Conservation (phyloP, 331 rosid species). For the Phaseolus coccineus region DNA sequence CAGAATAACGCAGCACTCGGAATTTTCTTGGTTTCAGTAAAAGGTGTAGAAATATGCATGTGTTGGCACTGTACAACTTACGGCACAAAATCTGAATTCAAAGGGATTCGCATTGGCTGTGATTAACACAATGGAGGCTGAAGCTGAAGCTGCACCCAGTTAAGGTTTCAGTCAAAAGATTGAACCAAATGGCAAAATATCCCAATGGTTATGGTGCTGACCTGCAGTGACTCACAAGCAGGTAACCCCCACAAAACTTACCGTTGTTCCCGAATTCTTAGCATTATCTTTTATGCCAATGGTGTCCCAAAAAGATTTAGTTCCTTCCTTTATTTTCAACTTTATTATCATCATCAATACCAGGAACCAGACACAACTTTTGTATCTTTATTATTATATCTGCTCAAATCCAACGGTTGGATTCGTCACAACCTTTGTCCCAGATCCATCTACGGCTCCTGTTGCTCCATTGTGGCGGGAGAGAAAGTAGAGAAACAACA, state of each 20-base stretch:
- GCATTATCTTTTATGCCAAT: slow-evolving; percentile 40
- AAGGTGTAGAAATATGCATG: not conserved
- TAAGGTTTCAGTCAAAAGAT: too few relatives aligned
- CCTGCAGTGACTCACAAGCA: not conserved
- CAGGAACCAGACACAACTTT: slow-evolving; percentile 25
- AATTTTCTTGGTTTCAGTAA: not conserved
- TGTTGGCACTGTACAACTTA: not conserved
- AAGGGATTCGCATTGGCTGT: not conserved
- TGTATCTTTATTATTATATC: not conserved
- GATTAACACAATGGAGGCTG: too few relatives aligned
- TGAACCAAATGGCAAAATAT: too few relatives aligned
- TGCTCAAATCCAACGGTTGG: slow-evolving; percentile 30
- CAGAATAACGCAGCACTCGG: not conserved
- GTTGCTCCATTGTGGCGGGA: slow-evolving; percentile 49
- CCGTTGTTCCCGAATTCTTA: not conserved
- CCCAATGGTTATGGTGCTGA: too few relatives aligned
- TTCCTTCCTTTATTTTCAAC: slow-evolving; percentile 46
- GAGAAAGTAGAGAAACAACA: not conserved
- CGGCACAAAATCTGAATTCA: too few relatives aligned
- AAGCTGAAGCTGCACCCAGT: too few relatives aligned
- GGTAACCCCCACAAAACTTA: not conserved
- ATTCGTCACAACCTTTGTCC: not conserved
- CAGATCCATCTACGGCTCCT: slow-evolving; percentile 51
- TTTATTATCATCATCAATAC: slow-evolving; percentile 54
- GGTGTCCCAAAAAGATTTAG: slow-evolving; percentile 44